A percentile compares a stretch with the other conserved stretches of the same genome.
phyloP scores from a whole-genome alignment of 352 stramenopile species.

The Ophiocytium majus region DNA sequence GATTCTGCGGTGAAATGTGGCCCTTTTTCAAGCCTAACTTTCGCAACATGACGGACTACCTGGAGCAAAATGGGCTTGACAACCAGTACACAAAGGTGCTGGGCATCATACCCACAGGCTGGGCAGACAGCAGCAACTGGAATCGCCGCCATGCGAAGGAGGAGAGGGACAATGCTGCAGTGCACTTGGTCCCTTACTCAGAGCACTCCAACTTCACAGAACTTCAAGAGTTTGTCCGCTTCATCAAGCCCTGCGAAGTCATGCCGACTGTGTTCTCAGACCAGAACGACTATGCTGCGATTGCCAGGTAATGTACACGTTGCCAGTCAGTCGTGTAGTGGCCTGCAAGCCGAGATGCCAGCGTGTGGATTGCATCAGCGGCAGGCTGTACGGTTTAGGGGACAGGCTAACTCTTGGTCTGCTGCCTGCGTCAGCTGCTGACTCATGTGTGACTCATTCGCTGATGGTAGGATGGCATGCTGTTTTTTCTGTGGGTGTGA shows the following conservation, averaged over 20 bases:
- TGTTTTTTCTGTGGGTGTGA: no score
- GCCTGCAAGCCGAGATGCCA: no score
- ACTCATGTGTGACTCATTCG: no score
- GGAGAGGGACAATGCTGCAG: constrained; percentile 14
- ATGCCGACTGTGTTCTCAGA: constrained; percentile 30
- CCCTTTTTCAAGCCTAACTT: constrained; percentile 53
- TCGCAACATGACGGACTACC: constrained; percentile 24
- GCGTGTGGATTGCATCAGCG: no score
- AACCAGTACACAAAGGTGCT: constrained; percentile 17
- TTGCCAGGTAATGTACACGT: no score
- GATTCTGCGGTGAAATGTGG: constrained; percentile 35
- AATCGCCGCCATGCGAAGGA: constrained; percentile 29
- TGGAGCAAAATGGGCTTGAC: constrained; percentile 27
- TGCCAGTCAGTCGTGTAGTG: no score
- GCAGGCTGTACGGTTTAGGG: no score
- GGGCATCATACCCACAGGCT: constrained; percentile 43
- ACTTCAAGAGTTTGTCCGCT: constrained; percentile 36
- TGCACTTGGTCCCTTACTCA: constrained; percentile 36
- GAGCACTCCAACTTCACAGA: constrained; percentile 49
- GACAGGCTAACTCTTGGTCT: no score
- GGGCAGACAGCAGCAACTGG: constrained; percentile 43
- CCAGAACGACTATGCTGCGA: no score
- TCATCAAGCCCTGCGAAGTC: constrained; percentile 32
- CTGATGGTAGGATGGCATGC: no score
- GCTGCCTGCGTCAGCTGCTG: no score